Conservation (phyloP, 768 basidiomycete species). For the Crepidotus variabilis region DNA sequence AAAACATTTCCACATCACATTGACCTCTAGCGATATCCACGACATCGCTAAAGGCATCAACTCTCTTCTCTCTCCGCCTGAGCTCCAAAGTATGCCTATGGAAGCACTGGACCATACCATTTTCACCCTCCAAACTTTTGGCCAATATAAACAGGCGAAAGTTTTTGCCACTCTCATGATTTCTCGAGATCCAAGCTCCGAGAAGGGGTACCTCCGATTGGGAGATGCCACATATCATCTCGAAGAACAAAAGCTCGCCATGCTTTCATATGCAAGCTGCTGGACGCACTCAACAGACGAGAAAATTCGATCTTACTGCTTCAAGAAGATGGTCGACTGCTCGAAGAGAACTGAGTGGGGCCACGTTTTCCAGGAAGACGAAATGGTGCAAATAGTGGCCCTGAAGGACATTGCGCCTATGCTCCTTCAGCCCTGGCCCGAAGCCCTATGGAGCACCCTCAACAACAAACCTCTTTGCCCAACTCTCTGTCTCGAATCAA, state of each 20-base stretch:
- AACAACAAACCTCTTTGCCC: slow-evolving; percentile 29
- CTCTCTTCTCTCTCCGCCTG: slow-evolving; percentile 30
- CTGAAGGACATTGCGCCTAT: slow-evolving; percentile 19
- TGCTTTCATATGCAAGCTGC: slow-evolving; percentile 51
- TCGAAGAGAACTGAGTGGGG: slow-evolving; percentile 53
- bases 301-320: slow-evolving; percentile 36
- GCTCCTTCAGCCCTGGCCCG: slow-evolving; percentile 41
- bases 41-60: slow-evolving; percentile 44
- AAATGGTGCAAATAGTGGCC: slow-evolving; percentile 34
- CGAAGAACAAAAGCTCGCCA: slow-evolving; percentile 41
- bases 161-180: slow-evolving; percentile 30
- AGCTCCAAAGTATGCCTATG: not conserved
- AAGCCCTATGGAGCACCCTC: slow-evolving; percentile 27
- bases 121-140: slow-evolving; percentile 39
- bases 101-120: slow-evolving; percentile 29
- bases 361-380: slow-evolving; percentile 35
- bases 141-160: slow-evolving; percentile 30
- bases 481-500: slow-evolving; percentile 35
- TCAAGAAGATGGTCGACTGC: slow-evolving; percentile 42
- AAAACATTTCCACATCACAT: slow-evolving; percentile 54
- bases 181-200: slow-evolving; percentile 25
- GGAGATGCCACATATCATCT: slow-evolving; percentile 38
- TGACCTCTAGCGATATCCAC: slow-evolving; percentile 38
- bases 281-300: slow-evolving; percentile 34
- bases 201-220: slow-evolving; percentile 47